phyloP scores from a whole-genome alignment of 768 basidiomycete species.

The Udeniomyces megalosporus region DNA sequence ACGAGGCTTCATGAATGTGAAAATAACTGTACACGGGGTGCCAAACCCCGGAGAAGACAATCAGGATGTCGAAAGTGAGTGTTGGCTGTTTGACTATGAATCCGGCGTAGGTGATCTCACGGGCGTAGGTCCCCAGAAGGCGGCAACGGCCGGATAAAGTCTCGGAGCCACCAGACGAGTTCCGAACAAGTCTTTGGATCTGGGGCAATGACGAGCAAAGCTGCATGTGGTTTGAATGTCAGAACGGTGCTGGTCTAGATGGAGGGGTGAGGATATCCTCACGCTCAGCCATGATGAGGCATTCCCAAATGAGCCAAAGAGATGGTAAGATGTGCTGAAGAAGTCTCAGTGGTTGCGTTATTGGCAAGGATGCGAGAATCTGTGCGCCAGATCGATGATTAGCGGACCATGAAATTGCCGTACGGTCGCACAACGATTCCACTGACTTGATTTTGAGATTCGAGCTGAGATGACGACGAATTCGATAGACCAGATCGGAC shows the following conservation, averaged over 20 bases:
- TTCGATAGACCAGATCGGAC: background rate
- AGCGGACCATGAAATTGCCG: background rate
- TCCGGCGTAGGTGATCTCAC: too few species aligned
- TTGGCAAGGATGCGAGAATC: conserved; percentile 15
- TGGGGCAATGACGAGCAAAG: conserved; percentile 63
- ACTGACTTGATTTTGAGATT: background rate
- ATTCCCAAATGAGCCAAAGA: conserved; percentile 53
- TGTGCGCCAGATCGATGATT: background rate
- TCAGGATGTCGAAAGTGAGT: too few species aligned
- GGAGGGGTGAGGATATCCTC: too few species aligned
- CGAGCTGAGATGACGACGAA: background rate
- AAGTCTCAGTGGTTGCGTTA: conserved; percentile 4
- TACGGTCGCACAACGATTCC: background rate
- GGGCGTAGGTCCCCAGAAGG: conserved; percentile 72
- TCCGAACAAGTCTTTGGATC: conserved; percentile 65
- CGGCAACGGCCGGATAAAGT: conserved; percentile 73
- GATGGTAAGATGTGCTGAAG: conserved; percentile 4
- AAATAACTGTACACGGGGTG: too few species aligned
- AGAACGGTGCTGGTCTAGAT: too few species aligned
- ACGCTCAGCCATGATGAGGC: conserved; percentile 63
- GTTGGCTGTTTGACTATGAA: too few species aligned
- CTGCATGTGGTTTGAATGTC: conserved; percentile 22
- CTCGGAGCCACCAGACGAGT: conserved; percentile 80
- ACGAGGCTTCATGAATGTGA: conserved; percentile 88
- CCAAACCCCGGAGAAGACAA: too few species aligned